Evolutionary conservation across 148 eudicot genomes (phyloP), one percentile per base, ranked within the genome.

Genomic region (Rhododendron simsii): DNA sequence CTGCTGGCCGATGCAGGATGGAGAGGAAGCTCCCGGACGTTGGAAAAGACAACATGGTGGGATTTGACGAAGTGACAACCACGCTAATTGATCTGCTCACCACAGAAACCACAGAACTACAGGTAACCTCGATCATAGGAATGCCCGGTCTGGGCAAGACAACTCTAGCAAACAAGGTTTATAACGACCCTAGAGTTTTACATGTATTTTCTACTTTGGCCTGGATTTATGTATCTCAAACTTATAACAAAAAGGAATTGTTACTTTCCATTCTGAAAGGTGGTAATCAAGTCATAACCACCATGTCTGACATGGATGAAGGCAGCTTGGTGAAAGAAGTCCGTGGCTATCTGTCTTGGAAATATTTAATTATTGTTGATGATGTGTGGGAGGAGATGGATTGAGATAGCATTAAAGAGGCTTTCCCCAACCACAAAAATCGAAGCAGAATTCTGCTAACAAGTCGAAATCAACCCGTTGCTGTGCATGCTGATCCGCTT

Each of bases 61-160:
- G 94, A 4, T 92, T 92, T 28, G 87, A 86, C 9, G 89, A 89
- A 51, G 91, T 73, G 83, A 86, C 88, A 7, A 35, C 84, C 51
- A 86, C 26, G 2, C 35, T 92, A 39, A 82, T 86, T 6, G 75
- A 82, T 33, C 82, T 28, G 69, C 88, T 92, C 35, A 88, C 41
- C 1, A 21, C 33, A 11, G 35, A 48, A 18, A 41, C 21, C 23
- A 20, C 41, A 14, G 37, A 57, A 1, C 65, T 87, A 16, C 88
- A 88, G 26, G 84, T 88, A 35, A 61, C 88, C 20, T 88, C 89
- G 1, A 69, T 91, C 11, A 80, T 89, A 26, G 91, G 91, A 2
- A 89, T 91, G 92, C 85, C 87, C 0, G 90, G 90, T 4, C 87
- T 89, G 5, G 90, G 91, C 28, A 89, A 89, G 86, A 91, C 92